A percentile compares a stretch with the other conserved stretches of the same genome.
Conservation (phyloP, 2,329 filamentous ascomycete species). For the Cadophora malorum region DNA sequence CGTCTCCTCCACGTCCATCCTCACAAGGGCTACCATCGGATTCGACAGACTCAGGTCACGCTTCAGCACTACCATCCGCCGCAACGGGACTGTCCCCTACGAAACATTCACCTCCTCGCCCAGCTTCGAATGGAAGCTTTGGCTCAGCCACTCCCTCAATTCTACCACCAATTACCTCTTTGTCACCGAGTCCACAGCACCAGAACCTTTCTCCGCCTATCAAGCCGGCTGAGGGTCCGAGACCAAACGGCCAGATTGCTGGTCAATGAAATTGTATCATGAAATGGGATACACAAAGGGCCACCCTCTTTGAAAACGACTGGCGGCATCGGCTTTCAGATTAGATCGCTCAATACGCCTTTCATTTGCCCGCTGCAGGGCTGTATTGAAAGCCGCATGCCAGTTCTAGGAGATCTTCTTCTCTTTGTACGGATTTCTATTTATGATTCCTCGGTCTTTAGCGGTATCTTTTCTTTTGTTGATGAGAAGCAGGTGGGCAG, state of each 20-base stretch:
- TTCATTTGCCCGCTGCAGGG: not conserved
- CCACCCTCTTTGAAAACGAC: not conserved
- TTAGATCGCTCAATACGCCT: not conserved
- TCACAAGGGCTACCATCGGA: constrained; percentile 15
- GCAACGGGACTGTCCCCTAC: constrained; percentile 52
- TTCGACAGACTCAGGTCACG: constrained; percentile 32
- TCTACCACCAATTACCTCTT: constrained; percentile 61
- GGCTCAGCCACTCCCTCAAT: constrained; percentile 49
- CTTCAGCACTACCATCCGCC: constrained; percentile 43
- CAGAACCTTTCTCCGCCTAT: constrained; percentile 66
- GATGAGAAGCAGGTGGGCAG: not conserved
- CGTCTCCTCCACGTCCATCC: constrained; percentile 29
- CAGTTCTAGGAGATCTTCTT: not conserved
- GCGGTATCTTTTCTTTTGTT: not conserved
- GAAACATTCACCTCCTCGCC: constrained; percentile 50
- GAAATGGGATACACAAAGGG: not conserved
- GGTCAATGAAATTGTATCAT: constrained; percentile 26
- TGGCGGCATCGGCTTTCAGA: not conserved
- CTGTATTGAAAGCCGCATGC: not conserved
- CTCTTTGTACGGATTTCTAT: not conserved
- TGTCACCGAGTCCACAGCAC: constrained; percentile 63
- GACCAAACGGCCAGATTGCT: constrained; percentile 35
- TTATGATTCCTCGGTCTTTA: not conserved
- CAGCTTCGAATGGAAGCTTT: constrained; percentile 41
- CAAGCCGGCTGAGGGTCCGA: constrained; percentile 50